Evolutionary conservation across 1,284 basidiomycete genomes (phyloP).

Genomic region (Earliella scabrosa): DNA sequence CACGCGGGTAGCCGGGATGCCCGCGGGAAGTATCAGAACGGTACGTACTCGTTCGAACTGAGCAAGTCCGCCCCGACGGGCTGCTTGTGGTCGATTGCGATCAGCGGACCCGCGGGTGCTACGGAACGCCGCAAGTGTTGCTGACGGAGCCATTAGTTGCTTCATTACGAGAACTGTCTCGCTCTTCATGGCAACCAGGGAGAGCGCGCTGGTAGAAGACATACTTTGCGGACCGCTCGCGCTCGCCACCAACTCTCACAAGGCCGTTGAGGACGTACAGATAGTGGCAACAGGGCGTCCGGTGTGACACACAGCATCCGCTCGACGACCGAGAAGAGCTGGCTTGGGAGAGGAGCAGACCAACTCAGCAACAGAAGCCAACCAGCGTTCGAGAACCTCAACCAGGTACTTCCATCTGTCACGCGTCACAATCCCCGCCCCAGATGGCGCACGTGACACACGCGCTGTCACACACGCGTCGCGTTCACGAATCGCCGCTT

Average conservation of each 20-base stretch:
- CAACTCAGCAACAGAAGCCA: conserved; percentile 2
- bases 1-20: conserved; percentile 5
- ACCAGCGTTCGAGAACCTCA: not conserved
- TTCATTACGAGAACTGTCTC: conserved; percentile 2
- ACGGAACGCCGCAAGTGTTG: conserved; percentile 9
- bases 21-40: not conserved
- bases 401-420: not conserved
- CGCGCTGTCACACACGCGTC: conserved; percentile 15
- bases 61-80: not conserved
- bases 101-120: conserved; percentile 7
- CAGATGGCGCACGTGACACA: not conserved
- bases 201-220: conserved; percentile 5
- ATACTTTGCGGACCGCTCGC: not conserved
- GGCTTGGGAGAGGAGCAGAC: not conserved
- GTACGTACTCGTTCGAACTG: not conserved
- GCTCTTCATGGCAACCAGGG: conserved; percentile 9
- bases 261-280: not conserved
- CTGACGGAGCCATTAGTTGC: conserved; percentile 1
- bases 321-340: conserved; percentile 8
- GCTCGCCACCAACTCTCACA: not conserved
- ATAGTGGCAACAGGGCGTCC: conserved; percentile 6
- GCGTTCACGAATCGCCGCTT: conserved; percentile 13
- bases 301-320: conserved; percentile 10
- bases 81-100: not conserved
- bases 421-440: conserved; percentile 1